Base-by-base conservation (phyloP, 2,329 filamentous ascomycete genomes). In the Colletotrichum nymphaeae region DNA sequence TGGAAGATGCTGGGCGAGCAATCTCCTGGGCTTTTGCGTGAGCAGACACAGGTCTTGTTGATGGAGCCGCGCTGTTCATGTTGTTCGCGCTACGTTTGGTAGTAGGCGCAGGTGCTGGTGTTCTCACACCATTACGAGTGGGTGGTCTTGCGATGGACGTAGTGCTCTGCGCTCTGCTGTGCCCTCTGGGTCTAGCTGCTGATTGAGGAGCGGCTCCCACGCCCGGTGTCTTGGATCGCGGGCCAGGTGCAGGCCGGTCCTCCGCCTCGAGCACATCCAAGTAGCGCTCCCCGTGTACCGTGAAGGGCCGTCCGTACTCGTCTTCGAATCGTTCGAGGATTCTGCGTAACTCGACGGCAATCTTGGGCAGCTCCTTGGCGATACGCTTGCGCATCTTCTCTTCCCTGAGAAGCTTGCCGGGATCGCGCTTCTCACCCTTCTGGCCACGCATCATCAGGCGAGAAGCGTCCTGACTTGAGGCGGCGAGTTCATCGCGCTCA, bases 331-430 rank as follows among this genome's bases (percentile, higher is more conserved):
- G 86, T 80, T 96, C 94, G 32, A 99, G 88, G n/a, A 90, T 88
- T 81, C 92, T 96, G 76, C 90, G 90, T 72, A 99, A 85, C n/a
- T 98, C 95, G 0, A 89, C 89, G 71, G 96, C 92, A 56, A 99
- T 89, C 85, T 97, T 98, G 69, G 97, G 97, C 35, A 99, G 87
- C 80, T 99, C 97, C 83, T 98, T 99, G 30, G 95, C 90, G 75
- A 99, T 98, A 71, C 95, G 90, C 89, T 99, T 99, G 73, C 74
- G 92, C 94, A 98, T 97, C 89, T 98, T 99, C 85, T 99, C 97
- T 81, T 99, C 97, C 35, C 97, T 90, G 65, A 99, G 87, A 19
- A 99, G 88, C 84, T 98, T 97, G 63, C 95, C 96, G 3, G 97
- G 97, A 80, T 99, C 97, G 75, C 97, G 94, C 83, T 93, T 94